These are phyloP conservation scores for Reutealis trisperma DNA, from an alignment of 345 rosid genomes.

Conservation along the genomic window DNA sequence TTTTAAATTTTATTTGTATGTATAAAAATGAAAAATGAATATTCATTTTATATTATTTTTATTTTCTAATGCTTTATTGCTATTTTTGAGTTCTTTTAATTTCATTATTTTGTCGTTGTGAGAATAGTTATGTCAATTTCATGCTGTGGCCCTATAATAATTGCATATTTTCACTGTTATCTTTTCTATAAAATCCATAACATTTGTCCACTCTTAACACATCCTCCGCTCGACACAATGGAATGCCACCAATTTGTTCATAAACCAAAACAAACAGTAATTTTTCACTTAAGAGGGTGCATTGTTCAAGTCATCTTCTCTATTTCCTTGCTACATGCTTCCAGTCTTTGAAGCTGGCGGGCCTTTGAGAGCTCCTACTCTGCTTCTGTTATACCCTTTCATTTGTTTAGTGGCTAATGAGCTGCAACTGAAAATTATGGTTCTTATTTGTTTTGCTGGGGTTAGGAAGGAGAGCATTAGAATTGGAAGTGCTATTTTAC, in stretches of 20 bases:
- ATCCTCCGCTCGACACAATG: not conserved
- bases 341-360: constrained; percentile 71
- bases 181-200: no score
- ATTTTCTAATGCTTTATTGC: no score
- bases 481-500: constrained; percentile 48
- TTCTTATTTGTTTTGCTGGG: constrained; percentile 54
- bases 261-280: not conserved
- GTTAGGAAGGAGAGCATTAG: constrained; percentile 35
- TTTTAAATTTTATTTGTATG: no score
- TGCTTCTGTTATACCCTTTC: constrained; percentile 55
- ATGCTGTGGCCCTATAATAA: no score
- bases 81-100: no score
- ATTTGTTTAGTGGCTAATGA: constrained; percentile 41
- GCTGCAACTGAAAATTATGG: constrained; percentile 49
- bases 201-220: constrained; percentile 6
- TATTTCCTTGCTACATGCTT: constrained; percentile 66
- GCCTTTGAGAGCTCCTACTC: constrained; percentile 45
- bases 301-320: constrained; percentile 46
- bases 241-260: no score
- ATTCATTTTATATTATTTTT: no score
- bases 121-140: no score
- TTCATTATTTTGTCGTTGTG: no score
- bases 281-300: constrained; percentile 55
- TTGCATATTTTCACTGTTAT: no score
- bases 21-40: no score